These are phyloP conservation scores for Naganishia vaughanmartiniae DNA, from an alignment of 768 basidiomycete genomes.

Conservation along the genomic window DNA sequence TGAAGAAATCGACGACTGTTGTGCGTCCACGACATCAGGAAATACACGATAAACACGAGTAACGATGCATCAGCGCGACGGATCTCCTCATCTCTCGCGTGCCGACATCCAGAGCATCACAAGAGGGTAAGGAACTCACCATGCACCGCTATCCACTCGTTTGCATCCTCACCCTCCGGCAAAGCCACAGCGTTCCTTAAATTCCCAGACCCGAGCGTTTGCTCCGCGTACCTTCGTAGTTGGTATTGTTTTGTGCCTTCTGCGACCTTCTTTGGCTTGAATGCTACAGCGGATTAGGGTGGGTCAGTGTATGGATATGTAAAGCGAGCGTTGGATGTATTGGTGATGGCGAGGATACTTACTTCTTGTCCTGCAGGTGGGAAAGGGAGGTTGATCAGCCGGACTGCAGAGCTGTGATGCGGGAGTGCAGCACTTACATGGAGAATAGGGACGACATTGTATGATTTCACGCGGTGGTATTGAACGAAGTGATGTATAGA, in stretches of 20 bases:
- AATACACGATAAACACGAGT: too few relatives aligned
- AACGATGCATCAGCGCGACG: neutral
- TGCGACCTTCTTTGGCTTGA: conserved; percentile 91
- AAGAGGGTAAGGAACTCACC: conserved; percentile 58
- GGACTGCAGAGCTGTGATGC: neutral
- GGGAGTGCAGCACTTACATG: conserved; percentile 39
- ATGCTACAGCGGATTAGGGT: conserved; percentile 54
- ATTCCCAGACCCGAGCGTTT: conserved; percentile 77
- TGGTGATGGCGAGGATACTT: neutral
- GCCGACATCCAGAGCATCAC: neutral
- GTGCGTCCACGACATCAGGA: too few relatives aligned
- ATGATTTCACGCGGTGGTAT: neutral
- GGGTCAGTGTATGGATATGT: neutral
- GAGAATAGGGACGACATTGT: conserved; percentile 51
- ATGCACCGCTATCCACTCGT: conserved; percentile 99
- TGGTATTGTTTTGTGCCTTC: conserved; percentile 98
- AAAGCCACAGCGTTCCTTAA: conserved; percentile 84
- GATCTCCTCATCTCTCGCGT: neutral
- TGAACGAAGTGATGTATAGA: neutral
- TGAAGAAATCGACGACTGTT: conserved; percentile 97
- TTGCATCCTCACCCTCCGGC: conserved; percentile 93
- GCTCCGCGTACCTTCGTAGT: conserved; percentile 72
- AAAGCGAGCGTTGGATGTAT: neutral
- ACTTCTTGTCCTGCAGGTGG: conserved; percentile 16
- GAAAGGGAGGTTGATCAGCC: neutral